Evolutionary conservation across 345 rosid genomes (phyloP), one percentile per base, ranked within the genome.

Genomic region (Gynandropsis gynandra): DNA sequence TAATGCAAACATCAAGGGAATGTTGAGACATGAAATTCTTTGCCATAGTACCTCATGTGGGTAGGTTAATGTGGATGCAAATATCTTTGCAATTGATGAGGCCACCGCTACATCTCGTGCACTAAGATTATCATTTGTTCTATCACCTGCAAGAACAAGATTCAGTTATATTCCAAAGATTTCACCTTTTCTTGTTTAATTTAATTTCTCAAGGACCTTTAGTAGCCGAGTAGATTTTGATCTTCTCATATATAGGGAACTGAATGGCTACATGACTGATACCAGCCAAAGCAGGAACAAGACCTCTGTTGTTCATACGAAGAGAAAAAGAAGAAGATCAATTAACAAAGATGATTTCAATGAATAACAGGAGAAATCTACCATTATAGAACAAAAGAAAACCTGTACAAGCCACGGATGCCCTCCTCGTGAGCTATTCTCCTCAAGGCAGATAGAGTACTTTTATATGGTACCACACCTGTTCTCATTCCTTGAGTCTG

Each of bases 181-280:
- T 20, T 24, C 37, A 50, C 19, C 27, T 60, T 36, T 50, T 6
- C 36, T 0, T 44, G 17, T 31, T 52, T n/a, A 6, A 42, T 59
- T 50, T 24, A 29, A 18, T 10, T 45, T 16, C n/a, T 37, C 18
- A 53, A 39, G 42, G 45, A 85, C 97, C 85, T 74, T 60, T 59
- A 18, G 63, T 60, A 6, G 97, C 95, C 71, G 85, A 62, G 63
- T 88, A 76, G 38, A 43, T 50, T 66, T 85, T 88, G 55, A 85
- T 72, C 63, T 68, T 77, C 73, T 88, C 89, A 33, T 88, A 82
- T 1, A 81, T 66, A 32, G 95, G 97, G 71, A 88, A 88, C 61
- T 85, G 95, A 45, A 88, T 88, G 54, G 97, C 92, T 62, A 88
- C 97, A 56, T 88, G 97, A 75, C 97, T 85, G 14, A 88, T 63